phyloP scores from a whole-genome alignment of 352 stramenopile species.

The Globisporangium rhizosaccharum region DNA sequence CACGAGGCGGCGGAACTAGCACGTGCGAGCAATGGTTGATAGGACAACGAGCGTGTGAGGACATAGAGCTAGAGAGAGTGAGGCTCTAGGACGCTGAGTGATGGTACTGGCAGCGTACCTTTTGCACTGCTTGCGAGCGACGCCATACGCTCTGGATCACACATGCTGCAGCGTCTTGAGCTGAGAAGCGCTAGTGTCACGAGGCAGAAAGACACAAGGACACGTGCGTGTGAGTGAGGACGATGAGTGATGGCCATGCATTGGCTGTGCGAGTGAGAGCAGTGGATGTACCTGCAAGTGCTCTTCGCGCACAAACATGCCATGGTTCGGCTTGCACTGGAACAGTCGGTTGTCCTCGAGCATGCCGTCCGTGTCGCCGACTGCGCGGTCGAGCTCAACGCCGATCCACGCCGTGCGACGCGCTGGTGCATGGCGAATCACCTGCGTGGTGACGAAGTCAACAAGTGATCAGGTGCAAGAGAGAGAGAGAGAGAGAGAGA shows the following conservation, averaged over 20 bases:
- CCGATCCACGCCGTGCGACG: slow-evolving; percentile 57
- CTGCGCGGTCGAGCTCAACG: slow-evolving; percentile 78
- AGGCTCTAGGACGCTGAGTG: background rate
- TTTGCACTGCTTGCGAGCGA: slow-evolving; percentile 60
- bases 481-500: too few species aligned
- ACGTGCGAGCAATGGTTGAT: background rate
- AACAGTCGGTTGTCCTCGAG: slow-evolving; percentile 76
- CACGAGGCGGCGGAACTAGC: slow-evolving; percentile 71
- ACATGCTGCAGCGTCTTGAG: slow-evolving; percentile 65
- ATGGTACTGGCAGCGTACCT: slow-evolving; percentile 24
- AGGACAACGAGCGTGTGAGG: background rate
- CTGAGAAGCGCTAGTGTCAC: slow-evolving; percentile 58
- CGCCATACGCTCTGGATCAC: slow-evolving; percentile 75
- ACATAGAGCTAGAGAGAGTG: background rate
- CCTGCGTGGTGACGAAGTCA: slow-evolving; percentile 16
- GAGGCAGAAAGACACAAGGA: background rate
- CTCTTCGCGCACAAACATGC: slow-evolving; percentile 81
- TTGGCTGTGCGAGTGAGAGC: too few species aligned
- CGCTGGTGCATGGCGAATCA: slow-evolving; percentile 60
- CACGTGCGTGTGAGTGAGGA: background rate
- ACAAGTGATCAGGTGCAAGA: too few species aligned
- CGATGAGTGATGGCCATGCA: background rate
- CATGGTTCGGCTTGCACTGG: slow-evolving; percentile 74
- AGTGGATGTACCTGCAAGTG: slow-evolving; percentile 43
- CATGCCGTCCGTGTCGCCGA: slow-evolving; percentile 73